These are phyloP conservation scores for Backusella circina DNA, from an alignment of 192 early-diverging fungal genomes.

Conservation along the genomic window DNA sequence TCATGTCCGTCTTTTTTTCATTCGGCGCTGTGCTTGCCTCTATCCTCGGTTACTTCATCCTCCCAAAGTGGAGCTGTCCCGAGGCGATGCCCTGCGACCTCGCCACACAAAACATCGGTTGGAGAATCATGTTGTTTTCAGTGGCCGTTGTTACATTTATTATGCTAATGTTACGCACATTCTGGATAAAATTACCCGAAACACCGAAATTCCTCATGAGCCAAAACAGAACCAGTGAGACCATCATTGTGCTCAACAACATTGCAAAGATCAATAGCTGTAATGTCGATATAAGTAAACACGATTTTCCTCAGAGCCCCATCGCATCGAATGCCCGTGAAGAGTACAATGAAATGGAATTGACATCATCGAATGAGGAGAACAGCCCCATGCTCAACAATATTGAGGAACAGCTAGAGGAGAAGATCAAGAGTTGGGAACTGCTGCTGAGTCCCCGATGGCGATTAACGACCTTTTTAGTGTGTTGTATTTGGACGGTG, in stretches of 20 bases:
- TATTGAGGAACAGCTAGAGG: background rate
- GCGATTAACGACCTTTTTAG: constrained; percentile 59
- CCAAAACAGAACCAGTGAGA: constrained; percentile 58
- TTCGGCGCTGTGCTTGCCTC: constrained; percentile 75
- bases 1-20: constrained; percentile 84
- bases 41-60: constrained; percentile 54
- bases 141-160: constrained; percentile 56
- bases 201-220: constrained; percentile 77
- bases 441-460: constrained; percentile 48
- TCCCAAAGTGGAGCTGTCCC: constrained; percentile 70
- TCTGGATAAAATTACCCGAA: constrained; percentile 70
- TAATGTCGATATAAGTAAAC: constrained; percentile 5
- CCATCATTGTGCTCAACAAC: constrained; percentile 61
- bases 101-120: constrained; percentile 66
- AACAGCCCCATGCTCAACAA: background rate
- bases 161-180: constrained; percentile 70
- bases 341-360: constrained; percentile 1
- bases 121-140: constrained; percentile 71
- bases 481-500: constrained; percentile 78
- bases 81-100: constrained; percentile 46
- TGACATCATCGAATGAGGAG: constrained; percentile 3
- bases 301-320: constrained; percentile 14
- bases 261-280: constrained; percentile 64
- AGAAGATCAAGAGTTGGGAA: background rate
- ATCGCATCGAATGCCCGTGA: constrained; percentile 3